Conservation (phyloP, 768 basidiomycete genomes). For the Lentinula raphanica region DNA sequence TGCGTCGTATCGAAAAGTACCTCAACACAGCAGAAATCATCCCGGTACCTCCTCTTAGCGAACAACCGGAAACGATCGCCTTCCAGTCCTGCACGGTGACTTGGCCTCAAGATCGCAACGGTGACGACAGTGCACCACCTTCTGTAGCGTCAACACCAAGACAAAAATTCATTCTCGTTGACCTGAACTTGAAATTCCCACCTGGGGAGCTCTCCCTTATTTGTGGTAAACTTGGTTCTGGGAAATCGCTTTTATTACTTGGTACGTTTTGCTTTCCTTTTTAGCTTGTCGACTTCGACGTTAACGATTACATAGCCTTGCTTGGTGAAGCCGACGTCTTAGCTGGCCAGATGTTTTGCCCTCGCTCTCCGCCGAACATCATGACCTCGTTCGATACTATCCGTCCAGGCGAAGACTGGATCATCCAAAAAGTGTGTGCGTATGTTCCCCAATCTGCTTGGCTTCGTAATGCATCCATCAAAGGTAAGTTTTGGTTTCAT, state of each 20-base stretch:
- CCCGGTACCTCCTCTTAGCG: slow-evolving; percentile 49
- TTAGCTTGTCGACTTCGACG: background rate
- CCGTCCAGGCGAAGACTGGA: slow-evolving; percentile 57
- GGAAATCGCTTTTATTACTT: slow-evolving; percentile 81
- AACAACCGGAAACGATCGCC: slow-evolving; percentile 57
- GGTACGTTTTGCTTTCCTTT: slow-evolving; percentile 29
- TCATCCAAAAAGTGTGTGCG: slow-evolving; percentile 73
- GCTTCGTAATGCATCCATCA: slow-evolving; percentile 70
- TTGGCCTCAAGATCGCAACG: slow-evolving; percentile 77
- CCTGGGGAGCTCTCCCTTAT: slow-evolving; percentile 73
- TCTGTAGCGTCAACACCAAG: slow-evolving; percentile 69
- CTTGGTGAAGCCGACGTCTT: slow-evolving; percentile 87
- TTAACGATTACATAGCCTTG: slow-evolving; percentile 41
- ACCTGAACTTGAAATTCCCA: slow-evolving; percentile 75
- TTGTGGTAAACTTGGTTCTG: slow-evolving; percentile 86
- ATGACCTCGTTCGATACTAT: slow-evolving; percentile 54
- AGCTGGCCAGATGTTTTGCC: slow-evolving; percentile 75
- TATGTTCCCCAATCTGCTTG: slow-evolving; percentile 81
- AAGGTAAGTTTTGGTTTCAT: slow-evolving; percentile 23
- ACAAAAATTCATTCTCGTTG: slow-evolving; percentile 75
- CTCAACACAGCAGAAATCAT: slow-evolving; percentile 69
- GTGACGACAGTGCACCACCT: slow-evolving; percentile 32
- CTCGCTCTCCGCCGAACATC: slow-evolving; percentile 78
- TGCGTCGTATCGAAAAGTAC: slow-evolving; percentile 90
- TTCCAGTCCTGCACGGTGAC: slow-evolving; percentile 85